phyloP scores from a whole-genome alignment of 768 basidiomycete genomes.

The Mycena venus region DNA sequence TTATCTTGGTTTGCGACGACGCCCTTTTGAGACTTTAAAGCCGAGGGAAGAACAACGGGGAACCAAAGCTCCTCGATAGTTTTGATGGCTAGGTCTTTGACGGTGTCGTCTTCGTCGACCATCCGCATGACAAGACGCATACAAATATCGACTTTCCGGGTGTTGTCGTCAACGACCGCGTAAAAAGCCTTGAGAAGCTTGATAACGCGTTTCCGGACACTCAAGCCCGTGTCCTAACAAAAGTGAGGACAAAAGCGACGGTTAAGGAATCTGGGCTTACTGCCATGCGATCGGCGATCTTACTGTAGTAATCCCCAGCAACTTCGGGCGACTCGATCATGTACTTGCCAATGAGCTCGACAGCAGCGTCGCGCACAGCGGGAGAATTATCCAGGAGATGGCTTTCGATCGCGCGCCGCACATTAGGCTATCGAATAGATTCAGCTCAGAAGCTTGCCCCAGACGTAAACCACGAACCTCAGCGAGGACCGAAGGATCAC shows the following conservation, averaged over 20 bases:
- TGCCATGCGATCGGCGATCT: constrained; percentile 91
- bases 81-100: constrained; percentile 93
- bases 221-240: constrained; percentile 90
- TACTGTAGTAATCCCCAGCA: constrained; percentile 90
- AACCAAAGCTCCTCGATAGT: constrained; percentile 96
- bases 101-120: constrained; percentile 93
- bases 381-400: constrained; percentile 94
- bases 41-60: constrained; percentile 52
- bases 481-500: constrained; percentile 86
- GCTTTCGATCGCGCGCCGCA: constrained; percentile 88
- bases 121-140: constrained; percentile 86
- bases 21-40: constrained; percentile 53
- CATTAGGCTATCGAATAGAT: constrained; percentile 66
- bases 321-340: constrained; percentile 91
- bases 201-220: constrained; percentile 95
- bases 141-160: constrained; percentile 82
- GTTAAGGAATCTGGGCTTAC: constrained; percentile 58
- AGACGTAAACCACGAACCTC: constrained; percentile 56
- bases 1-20: constrained; percentile 61
- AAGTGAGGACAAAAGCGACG: not conserved
- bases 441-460: not conserved
- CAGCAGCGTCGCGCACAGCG: constrained; percentile 95
- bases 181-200: constrained; percentile 93
- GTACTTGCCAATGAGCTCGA: constrained; percentile 98
- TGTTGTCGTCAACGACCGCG: constrained; percentile 67